These are phyloP conservation scores for Pezicula rhizophila DNA, from an alignment of 2,329 filamentous ascomycete species.

Conservation along the genomic window DNA sequence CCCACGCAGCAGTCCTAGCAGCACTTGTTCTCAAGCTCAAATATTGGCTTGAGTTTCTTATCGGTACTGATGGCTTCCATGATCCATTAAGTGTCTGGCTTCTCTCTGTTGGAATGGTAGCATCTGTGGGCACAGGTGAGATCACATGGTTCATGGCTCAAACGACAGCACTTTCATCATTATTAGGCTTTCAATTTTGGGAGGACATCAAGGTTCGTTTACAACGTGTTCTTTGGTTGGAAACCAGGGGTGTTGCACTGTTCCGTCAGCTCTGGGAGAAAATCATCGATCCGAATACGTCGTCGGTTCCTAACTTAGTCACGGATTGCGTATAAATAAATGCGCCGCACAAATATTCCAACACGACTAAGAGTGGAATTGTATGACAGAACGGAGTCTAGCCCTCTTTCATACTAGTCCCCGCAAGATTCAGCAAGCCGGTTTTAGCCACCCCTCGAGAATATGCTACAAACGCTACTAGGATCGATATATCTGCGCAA, in stretches of 20 bases:
- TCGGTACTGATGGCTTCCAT: constrained; percentile 3
- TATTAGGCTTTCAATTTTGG: constrained; percentile 14
- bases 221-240: constrained; percentile 26
- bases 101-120: constrained; percentile 34
- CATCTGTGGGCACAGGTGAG: constrained; percentile 24
- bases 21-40: constrained; percentile 29
- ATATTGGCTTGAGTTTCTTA: constrained; percentile 22
- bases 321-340: neutral
- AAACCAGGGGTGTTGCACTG: constrained; percentile 13
- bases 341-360: neutral
- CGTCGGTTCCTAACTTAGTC: neutral
- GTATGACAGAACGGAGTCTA: constrained; percentile 9
- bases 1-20: constrained; percentile 37
- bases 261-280: constrained; percentile 26
- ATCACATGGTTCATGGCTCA: constrained; percentile 25
- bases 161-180: constrained; percentile 11
- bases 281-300: constrained; percentile 8
- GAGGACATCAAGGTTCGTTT: constrained; percentile 16
- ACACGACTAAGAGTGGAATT: no score
- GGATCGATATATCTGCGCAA: neutral
- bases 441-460: no score
- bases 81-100: constrained; percentile 35
- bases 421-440: neutral
- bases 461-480: neutral
- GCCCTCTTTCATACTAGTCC: constrained; percentile 1